A percentile compares a stretch with the other conserved stretches of the same genome.
These are phyloP conservation scores for Aspergillus conjunctus DNA, from an alignment of 495 filamentous ascomycete genomes.

Conservation along the genomic window DNA sequence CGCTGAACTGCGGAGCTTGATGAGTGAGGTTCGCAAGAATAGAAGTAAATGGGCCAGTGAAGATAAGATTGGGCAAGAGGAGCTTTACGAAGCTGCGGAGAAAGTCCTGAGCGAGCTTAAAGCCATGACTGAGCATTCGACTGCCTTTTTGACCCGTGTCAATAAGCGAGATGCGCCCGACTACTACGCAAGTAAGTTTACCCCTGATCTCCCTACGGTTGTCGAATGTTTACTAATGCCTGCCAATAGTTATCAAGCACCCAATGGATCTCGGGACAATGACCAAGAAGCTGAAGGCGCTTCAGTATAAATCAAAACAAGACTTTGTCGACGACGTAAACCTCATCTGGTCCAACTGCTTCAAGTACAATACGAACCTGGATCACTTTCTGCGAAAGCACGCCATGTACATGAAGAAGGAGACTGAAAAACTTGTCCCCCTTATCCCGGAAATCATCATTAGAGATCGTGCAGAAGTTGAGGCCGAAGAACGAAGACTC, in stretches of 20 bases:
- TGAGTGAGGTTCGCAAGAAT: slow-evolving; percentile 97
- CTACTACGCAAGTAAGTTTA: slow-evolving; percentile 77
- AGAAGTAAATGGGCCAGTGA: slow-evolving; percentile 98
- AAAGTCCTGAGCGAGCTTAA: slow-evolving; percentile 96
- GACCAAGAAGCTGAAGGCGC: slow-evolving; percentile 92
- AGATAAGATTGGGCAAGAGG: slow-evolving; percentile 94
- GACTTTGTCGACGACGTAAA: slow-evolving; percentile 94
- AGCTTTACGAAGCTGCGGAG: slow-evolving; percentile 94
- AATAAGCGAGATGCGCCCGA: slow-evolving; percentile 97
- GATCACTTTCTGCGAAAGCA: slow-evolving; percentile 87
- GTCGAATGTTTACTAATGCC: slow-evolving; percentile 24
- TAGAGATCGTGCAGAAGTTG: slow-evolving; percentile 87
- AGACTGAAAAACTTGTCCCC: slow-evolving; percentile 92
- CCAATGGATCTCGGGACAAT: slow-evolving; percentile 98
- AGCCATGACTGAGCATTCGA: slow-evolving; percentile 93
- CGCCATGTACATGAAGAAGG: slow-evolving; percentile 93
- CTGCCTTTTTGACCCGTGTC: slow-evolving; percentile 86
- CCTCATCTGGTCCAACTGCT: slow-evolving; percentile 94
- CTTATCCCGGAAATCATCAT: slow-evolving; percentile 92
- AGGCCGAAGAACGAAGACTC: slow-evolving; percentile 89
- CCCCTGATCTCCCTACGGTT: slow-evolving; percentile 5
- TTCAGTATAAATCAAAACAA: slow-evolving; percentile 88
- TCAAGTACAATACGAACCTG: slow-evolving; percentile 91
- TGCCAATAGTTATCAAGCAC: slow-evolving; percentile 78
- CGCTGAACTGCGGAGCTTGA: slow-evolving; percentile 83